Evolutionary conservation across 2,329 filamentous ascomycete species (phyloP), one percentile per base, ranked within the genome.

Genomic region (Westerdykella ornata): DNA sequence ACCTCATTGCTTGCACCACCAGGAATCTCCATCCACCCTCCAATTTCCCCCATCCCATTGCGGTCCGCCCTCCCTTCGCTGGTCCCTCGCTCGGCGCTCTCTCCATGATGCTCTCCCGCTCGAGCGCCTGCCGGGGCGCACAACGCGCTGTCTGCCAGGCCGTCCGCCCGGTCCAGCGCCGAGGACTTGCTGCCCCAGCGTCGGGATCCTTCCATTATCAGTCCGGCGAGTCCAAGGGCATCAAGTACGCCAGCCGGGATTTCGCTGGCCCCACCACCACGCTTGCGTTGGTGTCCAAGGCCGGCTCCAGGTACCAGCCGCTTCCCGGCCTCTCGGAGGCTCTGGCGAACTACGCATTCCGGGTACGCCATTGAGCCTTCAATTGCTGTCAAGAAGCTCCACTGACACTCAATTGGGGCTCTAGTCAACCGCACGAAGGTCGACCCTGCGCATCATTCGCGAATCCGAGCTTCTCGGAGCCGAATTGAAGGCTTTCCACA

Each of bases 261-360:
- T 77, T 87, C 62, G 79, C 85, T 50, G 87, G 88, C 50, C 86
- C 88, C 54, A 94, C 90, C 48, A 88, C 89, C 48, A 94, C 88
- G 63, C 78, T 98, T 54, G 88, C 89, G 42, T 71, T 98, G 52
- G 87, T 98, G 66, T 81, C 89, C 56, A 95, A 94, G 77, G 92
- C 88, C 50, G 92, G 92, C 62, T 94, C 90, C 51, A 79, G 92
- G 69, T 97, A 90, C 71, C 83, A 98, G 75, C 80, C 86, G 51
- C 77, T 85, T 54, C 92, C 92, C 49, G 92, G 92, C 53, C 78
- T 96, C 68, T 84, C 90, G 51, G 84, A 89, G 64, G 90, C 85
- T 44, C 78, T 98, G 54, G 85, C 92, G 74, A 85, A 88, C 68
- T 98, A 94, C 74, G 90, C 94, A 53, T 98, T 96, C 81, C 94